Conservation (phyloP, 225 moss, liverwort and hornwort species). For the Marchantia polymorpha region DNA sequence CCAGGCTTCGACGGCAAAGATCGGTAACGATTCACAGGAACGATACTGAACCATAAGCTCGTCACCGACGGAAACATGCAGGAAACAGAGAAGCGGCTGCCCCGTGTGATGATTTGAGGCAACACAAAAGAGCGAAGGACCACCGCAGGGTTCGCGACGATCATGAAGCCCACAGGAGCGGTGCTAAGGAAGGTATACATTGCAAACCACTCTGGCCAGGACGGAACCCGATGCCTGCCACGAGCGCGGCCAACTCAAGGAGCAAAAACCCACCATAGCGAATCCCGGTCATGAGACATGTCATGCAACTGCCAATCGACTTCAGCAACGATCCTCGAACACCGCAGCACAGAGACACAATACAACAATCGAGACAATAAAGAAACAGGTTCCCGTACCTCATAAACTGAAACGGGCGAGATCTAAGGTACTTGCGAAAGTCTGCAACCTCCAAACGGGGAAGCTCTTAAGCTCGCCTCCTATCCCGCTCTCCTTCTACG, state of each 20-base stretch:
- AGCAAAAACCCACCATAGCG: neutral
- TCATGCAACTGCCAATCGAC: neutral
- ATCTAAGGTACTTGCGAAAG: constrained; percentile 35
- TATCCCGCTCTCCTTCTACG: neutral
- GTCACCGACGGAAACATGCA: neutral
- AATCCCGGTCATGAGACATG: neutral
- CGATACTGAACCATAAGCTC: neutral
- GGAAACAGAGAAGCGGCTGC: neutral
- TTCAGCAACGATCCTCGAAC: neutral
- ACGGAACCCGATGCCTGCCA: neutral
- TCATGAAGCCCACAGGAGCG: neutral
- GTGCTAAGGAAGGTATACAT: neutral
- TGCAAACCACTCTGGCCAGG: neutral
- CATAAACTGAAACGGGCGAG: constrained; percentile 94
- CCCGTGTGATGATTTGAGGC: neutral
- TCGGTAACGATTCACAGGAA: neutral
- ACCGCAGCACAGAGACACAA: neutral
- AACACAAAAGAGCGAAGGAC: neutral
- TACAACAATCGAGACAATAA: neutral
- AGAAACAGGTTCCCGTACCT: constrained; percentile 38
- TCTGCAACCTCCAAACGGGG: constrained; percentile 18
- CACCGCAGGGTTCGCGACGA: neutral
- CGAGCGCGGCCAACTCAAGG: too few relatives aligned
- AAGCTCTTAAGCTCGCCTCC: constrained; percentile 12
- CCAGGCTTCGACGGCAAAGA: neutral